Base-by-base conservation (phyloP, 306 rosid genomes). In the Vigna nakashimae region DNA sequence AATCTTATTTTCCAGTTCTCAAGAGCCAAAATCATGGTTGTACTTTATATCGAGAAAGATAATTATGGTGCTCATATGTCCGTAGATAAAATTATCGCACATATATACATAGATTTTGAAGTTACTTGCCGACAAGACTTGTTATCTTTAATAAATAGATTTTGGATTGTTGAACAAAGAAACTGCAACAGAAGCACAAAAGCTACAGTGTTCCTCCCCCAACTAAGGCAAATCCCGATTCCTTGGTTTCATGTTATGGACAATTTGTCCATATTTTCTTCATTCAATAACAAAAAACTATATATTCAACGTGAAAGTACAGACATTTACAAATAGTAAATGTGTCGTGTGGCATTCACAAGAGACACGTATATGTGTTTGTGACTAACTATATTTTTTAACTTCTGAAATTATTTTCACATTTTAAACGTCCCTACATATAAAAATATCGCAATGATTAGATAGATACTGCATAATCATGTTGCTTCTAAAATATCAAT, bases 241-340 rank as follows among this genome's bases (percentile, higher is more conserved):
- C 20, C 20, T 32, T 32, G 6, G 46, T 62, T 62, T 32, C 68
- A 62, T 62, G 43, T 16, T 30, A 30, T 60, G 43, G 43, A 60
- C 43, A 5, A 1, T 65, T 42, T 65, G 52, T 66, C 71, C 6
- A 66, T 45, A 45, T 65, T 65, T 65, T 65, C 71, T 17, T 40
- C 51, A 5, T 66, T 66, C 53, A 42, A 42, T 66, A 42, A 66
- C 30, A 66, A 12, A 43, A 18, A 17, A 20, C 43, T 18, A 20
- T 66, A 43, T n/a, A 43, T 42, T 42, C 71, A 66, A 42, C 53
- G 0, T 20, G 1, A 43, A 65, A 66, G 71, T 66, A 43, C 71
- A 66, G 0, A 20, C 36, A 66, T 43, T 18, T 66, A 20, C n/a
- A 66, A 42, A 40, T 42, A 40, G 5, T 65, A 5, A 11, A 11